Conservation (phyloP, 2,329 filamentous ascomycete species). For the Lachnellula subtilissima region DNA sequence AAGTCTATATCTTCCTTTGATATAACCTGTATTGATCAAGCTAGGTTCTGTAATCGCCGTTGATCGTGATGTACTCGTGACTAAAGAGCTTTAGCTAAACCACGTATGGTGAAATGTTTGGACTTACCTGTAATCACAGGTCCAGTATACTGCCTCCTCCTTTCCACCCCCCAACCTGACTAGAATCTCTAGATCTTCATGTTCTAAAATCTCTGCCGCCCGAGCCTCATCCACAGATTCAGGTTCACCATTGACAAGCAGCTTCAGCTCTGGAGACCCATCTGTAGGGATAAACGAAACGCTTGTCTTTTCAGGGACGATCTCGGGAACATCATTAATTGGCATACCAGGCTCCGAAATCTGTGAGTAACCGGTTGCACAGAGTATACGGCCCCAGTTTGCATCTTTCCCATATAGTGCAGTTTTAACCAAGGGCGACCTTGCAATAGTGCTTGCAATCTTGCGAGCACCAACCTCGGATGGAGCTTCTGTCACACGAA, state of each 20-base stretch:
- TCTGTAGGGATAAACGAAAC: constrained; percentile 76
- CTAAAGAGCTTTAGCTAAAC: constrained; percentile 31
- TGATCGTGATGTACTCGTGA: constrained; percentile 64
- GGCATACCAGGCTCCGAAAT: constrained; percentile 54
- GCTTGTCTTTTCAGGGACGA: constrained; percentile 65
- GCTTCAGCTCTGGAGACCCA: constrained; percentile 69
- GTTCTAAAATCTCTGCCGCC: constrained; percentile 71
- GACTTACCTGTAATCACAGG: constrained; percentile 78
- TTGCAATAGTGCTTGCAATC: constrained; percentile 83
- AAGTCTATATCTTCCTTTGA: too few species aligned
- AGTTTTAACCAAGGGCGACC: constrained; percentile 92
- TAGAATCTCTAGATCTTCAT: constrained; percentile 74
- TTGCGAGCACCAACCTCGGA: constrained; percentile 67
- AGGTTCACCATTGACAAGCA: constrained; percentile 75
- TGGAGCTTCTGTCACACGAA: constrained; percentile 71
- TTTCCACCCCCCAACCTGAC: constrained; percentile 66
- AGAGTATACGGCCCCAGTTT: constrained; percentile 97
- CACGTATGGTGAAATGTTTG: constrained; percentile 16
- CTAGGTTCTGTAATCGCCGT: constrained; percentile 63
- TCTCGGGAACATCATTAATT: constrained; percentile 56
- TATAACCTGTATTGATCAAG: not conserved
- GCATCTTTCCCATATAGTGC: constrained; percentile 95
- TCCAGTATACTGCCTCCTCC: constrained; percentile 72
- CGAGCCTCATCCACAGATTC: constrained; percentile 72
- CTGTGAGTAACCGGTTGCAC: constrained; percentile 79